Evolutionary conservation across 1,284 basidiomycete species (phyloP).

Genomic region (Apiotrichum laibachii): DNA sequence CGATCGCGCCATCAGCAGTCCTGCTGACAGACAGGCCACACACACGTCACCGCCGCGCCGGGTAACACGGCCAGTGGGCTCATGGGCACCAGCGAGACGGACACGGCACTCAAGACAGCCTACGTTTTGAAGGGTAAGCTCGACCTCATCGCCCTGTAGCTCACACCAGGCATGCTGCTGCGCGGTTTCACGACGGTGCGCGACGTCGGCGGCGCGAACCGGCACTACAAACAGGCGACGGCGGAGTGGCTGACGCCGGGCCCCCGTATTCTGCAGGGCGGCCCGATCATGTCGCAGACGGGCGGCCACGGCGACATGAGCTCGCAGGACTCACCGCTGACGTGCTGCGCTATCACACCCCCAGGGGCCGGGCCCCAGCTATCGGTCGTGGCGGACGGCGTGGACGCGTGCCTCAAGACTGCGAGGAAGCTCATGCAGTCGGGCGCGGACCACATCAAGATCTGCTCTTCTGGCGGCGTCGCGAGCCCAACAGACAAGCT

Average conservation of each 20-base stretch:
- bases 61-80: constrained; percentile 26
- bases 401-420: constrained; percentile 4
- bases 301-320: constrained; percentile 22
- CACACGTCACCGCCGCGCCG: constrained; percentile 55
- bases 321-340: constrained; percentile 5
- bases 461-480: constrained; percentile 20
- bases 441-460: constrained; percentile 25
- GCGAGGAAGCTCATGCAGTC: constrained; percentile 17
- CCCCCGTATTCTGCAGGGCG: constrained; percentile 19
- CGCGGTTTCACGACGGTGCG: constrained; percentile 58
- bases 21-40: constrained; percentile 48
- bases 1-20: too few species aligned
- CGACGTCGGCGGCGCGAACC: constrained; percentile 38
- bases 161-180: constrained; percentile 47
- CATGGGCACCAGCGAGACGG: constrained; percentile 34
- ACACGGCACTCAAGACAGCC: constrained; percentile 50
- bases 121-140: constrained; percentile 45
- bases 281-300: constrained; percentile 15
- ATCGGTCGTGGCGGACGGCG: constrained; percentile 14
- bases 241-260: constrained; percentile 25
- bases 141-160: background rate
- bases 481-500: constrained; percentile 49
- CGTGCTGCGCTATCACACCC: constrained; percentile 1
- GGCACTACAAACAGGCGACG: constrained; percentile 19
- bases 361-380: background rate